Conservation (phyloP, 1,284 basidiomycete genomes). For the Hymenochaete sp. region DNA sequence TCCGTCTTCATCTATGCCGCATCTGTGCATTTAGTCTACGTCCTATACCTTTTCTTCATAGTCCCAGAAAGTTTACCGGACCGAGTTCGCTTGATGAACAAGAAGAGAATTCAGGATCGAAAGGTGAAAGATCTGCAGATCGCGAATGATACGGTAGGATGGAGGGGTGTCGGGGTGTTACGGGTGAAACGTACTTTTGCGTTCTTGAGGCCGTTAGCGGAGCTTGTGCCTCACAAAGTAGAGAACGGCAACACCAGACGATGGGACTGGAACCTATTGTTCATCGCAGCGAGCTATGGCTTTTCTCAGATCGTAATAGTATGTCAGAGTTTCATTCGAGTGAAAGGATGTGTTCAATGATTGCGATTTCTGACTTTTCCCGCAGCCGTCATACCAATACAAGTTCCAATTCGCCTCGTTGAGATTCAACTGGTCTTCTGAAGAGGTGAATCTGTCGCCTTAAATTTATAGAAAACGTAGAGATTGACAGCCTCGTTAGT, state of each 20-base stretch:
- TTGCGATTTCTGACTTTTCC: constrained; percentile 2
- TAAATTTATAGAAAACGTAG: neutral
- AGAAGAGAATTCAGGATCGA: constrained; percentile 27
- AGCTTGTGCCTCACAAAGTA: constrained; percentile 19
- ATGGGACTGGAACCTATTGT: constrained; percentile 55
- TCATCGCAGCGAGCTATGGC: constrained; percentile 49
- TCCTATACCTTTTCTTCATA: constrained; percentile 45
- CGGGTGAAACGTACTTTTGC: constrained; percentile 34
- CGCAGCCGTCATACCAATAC: constrained; percentile 52
- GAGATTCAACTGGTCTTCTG: constrained; percentile 65
- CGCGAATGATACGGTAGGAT: constrained; percentile 19
- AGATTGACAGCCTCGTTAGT: constrained; percentile 30
- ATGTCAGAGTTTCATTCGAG: constrained; percentile 21
- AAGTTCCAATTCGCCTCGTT: constrained; percentile 66
- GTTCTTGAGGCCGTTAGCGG: constrained; percentile 55
- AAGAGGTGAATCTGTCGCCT: constrained; percentile 36
- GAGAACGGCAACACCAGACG: constrained; percentile 13
- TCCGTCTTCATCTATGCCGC: constrained; percentile 65
- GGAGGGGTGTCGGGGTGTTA: constrained; percentile 17
- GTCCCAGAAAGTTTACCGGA: constrained; percentile 69
- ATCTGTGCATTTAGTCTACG: constrained; percentile 39
- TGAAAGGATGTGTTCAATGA: neutral
- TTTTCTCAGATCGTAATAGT: constrained; percentile 50
- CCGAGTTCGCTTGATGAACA: constrained; percentile 29
- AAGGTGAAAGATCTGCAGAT: constrained; percentile 3